Percentiles rank a stretch among this genome's conserved stretches.
These are phyloP conservation scores for Ambrosiella beaveri DNA, from an alignment of 2,329 filamentous ascomycete genomes.

Conservation along the genomic window DNA sequence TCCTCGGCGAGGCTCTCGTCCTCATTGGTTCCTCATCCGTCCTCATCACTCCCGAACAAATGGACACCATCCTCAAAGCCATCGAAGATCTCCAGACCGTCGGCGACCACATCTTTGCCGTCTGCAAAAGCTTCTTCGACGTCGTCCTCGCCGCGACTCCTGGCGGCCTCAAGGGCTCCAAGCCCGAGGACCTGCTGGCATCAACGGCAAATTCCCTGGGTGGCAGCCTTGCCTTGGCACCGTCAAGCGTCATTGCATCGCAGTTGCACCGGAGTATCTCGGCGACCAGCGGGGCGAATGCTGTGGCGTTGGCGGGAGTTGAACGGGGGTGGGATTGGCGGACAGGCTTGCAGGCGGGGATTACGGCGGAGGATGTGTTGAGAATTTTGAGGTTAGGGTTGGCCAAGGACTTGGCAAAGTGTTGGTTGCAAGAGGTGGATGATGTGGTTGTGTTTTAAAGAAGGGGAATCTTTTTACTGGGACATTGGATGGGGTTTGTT, in stretches of 20 bases:
- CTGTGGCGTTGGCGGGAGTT: not conserved
- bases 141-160: conserved; percentile 52
- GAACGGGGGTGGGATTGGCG: conserved; percentile 64
- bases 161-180: conserved; percentile 42
- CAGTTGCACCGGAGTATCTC: conserved; percentile 43
- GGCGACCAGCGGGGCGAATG: conserved; percentile 28
- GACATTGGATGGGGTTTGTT: not conserved
- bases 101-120: conserved; percentile 49
- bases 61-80: conserved; percentile 58
- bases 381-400: conserved; percentile 53
- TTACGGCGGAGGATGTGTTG: conserved; percentile 53
- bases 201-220: conserved; percentile 33
- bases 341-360: conserved; percentile 51
- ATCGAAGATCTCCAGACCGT: conserved; percentile 69
- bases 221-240: conserved; percentile 46
- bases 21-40: conserved; percentile 39
- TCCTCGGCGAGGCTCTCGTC: conserved; percentile 69
- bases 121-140: conserved; percentile 58
- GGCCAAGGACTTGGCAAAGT: conserved; percentile 52
- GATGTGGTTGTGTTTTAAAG: conserved; percentile 27
- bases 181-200: conserved; percentile 47
- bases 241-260: conserved; percentile 52
- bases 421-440: conserved; percentile 53
- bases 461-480: not conserved
- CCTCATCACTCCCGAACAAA: conserved; percentile 51